These are phyloP conservation scores for Wickerhamiella occidentalis DNA, from an alignment of 805 yeast genomes.

Conservation along the genomic window DNA sequence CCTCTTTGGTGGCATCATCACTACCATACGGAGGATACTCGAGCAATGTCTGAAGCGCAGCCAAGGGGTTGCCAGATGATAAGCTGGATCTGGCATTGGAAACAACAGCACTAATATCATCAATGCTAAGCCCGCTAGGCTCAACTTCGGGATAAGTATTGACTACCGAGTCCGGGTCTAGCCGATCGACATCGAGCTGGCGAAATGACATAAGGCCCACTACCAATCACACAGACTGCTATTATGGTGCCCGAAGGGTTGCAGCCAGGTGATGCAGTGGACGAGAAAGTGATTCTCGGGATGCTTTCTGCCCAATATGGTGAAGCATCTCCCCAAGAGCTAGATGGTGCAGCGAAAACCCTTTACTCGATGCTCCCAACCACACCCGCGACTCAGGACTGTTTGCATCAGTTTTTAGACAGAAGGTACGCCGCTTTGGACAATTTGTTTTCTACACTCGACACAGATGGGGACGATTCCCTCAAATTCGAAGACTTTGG, in stretches of 20 bases:
- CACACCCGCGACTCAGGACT: neutral
- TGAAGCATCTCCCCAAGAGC: neutral
- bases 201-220: constrained; percentile 30
- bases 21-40: constrained; percentile 77
- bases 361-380: neutral
- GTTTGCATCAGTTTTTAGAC: neutral
- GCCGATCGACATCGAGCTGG: constrained; percentile 85
- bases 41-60: constrained; percentile 54
- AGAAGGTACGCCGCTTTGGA: neutral
- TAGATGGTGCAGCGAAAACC: neutral
- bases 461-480: neutral
- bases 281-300: constrained; percentile 2
- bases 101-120: constrained; percentile 44
- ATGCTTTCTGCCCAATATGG: constrained; percentile 4
- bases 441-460: neutral
- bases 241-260: constrained; percentile 6
- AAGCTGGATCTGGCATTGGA: constrained; percentile 49
- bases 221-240: constrained; percentile 3
- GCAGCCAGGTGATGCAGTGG: constrained; percentile 5
- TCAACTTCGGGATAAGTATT: constrained; percentile 51
- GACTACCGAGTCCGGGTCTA: constrained; percentile 64
- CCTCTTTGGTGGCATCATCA: constrained; percentile 41
- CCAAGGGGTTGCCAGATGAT: constrained; percentile 58
- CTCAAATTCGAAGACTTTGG: neutral
- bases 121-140: constrained; percentile 40